Evolutionary conservation across 1,284 basidiomycete species (phyloP), one percentile per base, ranked within the genome.

Genomic region (Xerocomus amazonicus): DNA sequence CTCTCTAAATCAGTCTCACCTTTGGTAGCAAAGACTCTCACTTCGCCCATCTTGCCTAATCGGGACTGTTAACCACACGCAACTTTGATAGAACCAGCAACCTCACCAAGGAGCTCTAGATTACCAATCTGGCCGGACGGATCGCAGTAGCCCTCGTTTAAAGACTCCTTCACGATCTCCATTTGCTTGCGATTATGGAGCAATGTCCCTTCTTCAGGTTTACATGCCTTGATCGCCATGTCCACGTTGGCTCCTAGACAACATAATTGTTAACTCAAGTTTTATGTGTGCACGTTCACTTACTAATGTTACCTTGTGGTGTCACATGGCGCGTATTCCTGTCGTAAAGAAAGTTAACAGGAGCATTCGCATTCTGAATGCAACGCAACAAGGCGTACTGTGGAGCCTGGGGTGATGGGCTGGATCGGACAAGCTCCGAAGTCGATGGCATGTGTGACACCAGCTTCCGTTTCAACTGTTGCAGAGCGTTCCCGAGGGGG

Each of bases 81-180:
- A 7, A 6, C 6, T 13, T 12, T 4, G 27, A 29, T 4, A 27
- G 9, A n/a, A 31, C n/a, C 6, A 23, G 7, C 33, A 19, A 52
- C 66, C 49, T 58, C 39, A 83, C 89, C 87, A 17, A 85, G 70
- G 28, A 78, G 66, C 27, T 72, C 73, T 43, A 93, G 68, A 65
- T 90, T 79, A 2, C 81, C 82, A 12, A 73, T 73, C 43, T 79
- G 75, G 2, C 88, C 90, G 44, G 82, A 84, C 8, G 84, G 71
- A 67, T 94, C 92, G 56, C 92, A 94, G 63, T 93, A 94, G 3
- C 87, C 83, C 53, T 89, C 84, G 56, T 91, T 78, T 29, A 85
- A 58, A 2, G 81, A 80, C 63, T 95, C 92, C 55, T 82, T 84
- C 16, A 94, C 82, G 43, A 79, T 75, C 54, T 79, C 78, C 78